These are phyloP conservation scores for Fraxinus nigra DNA, from an alignment of 305 asterid genomes.

Conservation along the genomic window DNA sequence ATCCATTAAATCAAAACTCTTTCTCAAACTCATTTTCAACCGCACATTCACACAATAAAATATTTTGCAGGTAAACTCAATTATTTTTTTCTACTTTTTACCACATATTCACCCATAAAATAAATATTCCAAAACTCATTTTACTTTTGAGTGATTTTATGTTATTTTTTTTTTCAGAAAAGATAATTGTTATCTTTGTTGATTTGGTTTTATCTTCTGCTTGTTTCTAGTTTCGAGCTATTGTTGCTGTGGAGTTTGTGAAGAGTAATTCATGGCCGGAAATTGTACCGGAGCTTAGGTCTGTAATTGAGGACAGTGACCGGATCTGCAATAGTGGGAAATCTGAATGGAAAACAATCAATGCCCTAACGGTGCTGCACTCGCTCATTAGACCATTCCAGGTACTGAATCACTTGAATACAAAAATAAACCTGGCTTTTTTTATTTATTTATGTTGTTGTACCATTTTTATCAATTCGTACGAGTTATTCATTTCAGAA, in stretches of 20 bases:
- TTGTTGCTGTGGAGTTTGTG: constrained; percentile 38
- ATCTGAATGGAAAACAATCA: constrained; percentile 40
- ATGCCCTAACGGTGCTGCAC: constrained; percentile 37
- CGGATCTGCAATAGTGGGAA: constrained; percentile 22
- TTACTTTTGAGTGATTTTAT: background rate
- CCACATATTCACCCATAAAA: background rate
- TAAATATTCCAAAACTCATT: background rate
- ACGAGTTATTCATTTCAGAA: background rate
- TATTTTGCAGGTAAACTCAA: background rate
- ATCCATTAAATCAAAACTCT: background rate
- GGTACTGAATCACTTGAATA: constrained; percentile 22
- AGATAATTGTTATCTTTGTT: background rate
- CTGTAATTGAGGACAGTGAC: constrained; percentile 30
- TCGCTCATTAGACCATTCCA: constrained; percentile 47
- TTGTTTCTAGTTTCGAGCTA: constrained; percentile 34
- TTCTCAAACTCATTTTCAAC: background rate
- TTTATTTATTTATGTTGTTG: background rate
- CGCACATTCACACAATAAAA: background rate
- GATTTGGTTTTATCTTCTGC: background rate
- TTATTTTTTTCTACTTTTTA: background rate
- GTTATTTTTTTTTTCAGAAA: background rate
- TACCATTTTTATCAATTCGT: background rate
- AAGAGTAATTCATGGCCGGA: constrained; percentile 41
- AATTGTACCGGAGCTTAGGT: constrained; percentile 37
- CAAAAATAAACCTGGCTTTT: background rate